Evolutionary conservation across 2,329 filamentous ascomycete genomes (phyloP).

Genomic region (Pestalotiopsis fici): DNA sequence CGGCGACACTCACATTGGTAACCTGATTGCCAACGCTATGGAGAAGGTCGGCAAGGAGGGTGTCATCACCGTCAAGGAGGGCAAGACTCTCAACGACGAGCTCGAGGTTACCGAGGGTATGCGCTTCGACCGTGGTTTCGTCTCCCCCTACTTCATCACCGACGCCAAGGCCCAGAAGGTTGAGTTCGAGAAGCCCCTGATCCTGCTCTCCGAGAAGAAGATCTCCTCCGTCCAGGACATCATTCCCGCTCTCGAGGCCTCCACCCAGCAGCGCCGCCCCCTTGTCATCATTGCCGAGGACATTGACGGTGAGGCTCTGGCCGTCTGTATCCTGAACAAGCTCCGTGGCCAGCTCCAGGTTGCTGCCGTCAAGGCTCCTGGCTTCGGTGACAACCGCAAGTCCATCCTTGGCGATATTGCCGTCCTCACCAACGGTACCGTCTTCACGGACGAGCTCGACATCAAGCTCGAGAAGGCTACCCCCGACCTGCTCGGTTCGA

Average conservation of each 20-base stretch:
- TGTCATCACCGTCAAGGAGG: conserved; percentile 99
- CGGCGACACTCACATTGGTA: conserved; percentile 91
- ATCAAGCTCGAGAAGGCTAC: conserved; percentile 99
- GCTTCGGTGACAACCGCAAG: conserved; percentile 99
- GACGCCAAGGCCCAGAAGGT: conserved; percentile 98
- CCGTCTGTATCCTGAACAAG: conserved; percentile 99
- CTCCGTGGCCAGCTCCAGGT: conserved; percentile 99
- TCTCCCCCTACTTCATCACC: conserved; percentile 99
- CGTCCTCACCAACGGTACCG: conserved; percentile 92
- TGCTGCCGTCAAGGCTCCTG: conserved; percentile 96
- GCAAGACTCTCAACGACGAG: conserved; percentile 97
- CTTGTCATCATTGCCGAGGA: conserved; percentile 99
- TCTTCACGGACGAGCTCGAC: conserved; percentile 98
- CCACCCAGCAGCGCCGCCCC: conserved; percentile 90
- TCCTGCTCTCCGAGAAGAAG: conserved; percentile 99
- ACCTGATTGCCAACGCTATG: conserved; percentile 97
- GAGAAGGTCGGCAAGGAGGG: conserved; percentile 99
- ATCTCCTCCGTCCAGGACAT: conserved; percentile 99
- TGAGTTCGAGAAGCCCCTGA: conserved; percentile 98
- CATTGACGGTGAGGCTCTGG: conserved; percentile 96
- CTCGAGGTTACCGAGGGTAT: conserved; percentile 99
- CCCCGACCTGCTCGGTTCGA: conserved; percentile 92
- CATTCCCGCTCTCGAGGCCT: conserved; percentile 95
- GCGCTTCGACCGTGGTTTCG: conserved; percentile 98
- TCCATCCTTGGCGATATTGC: conserved; percentile 96